Base-by-base conservation (phyloP, 2,329 filamentous ascomycete species). In the Pseudonectria foliicola region DNA sequence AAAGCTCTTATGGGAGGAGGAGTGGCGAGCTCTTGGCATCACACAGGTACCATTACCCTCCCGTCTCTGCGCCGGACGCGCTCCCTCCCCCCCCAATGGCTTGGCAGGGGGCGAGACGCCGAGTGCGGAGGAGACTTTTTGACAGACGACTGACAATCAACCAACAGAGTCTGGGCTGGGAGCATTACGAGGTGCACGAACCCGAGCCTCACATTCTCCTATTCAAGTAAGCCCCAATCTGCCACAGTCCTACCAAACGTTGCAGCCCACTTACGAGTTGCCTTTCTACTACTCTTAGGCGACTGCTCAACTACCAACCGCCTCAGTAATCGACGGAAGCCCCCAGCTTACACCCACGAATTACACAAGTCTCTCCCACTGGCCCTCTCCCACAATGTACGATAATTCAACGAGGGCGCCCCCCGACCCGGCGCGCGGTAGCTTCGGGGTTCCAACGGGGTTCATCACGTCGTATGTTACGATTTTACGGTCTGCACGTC, bases 101-200 rank as follows among this genome's bases (percentile, higher is more conserved):
- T n/a, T n/a, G n/a, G n/a, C n/a, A n/a, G n/a, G n/a, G n/a, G n/a
- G n/a, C n/a, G n/a, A n/a, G n/a, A n/a, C n/a, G n/a, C n/a, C n/a
- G n/a, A n/a, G n/a, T n/a, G n/a, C n/a, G n/a, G n/a, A n/a, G n/a
- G n/a, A n/a, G n/a, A n/a, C n/a, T n/a, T n/a, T n/a, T n/a, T n/a
- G n/a, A n/a, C n/a, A 21, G 18, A 5, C 18, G 18, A 21, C 18
- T 13, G 25, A 27, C 13, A 15, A 48, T 43, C 32, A 16, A 13
- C 11, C 18, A 23, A 32, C 58, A 96, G 89, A 96, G 90, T 70
- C 71, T 98, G 54, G 92, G 92, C 38, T 98, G 92, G 92, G 90
- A 96, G 62, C 92, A 98, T 63, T 98, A 98, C 60, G 92, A 98
- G 64, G 92, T 98, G 35, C 92, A 98, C 62, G 92, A 96, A 63